Evolutionary conservation across 2,329 filamentous ascomycete genomes (phyloP).

Genomic region (Tympanopsis confertula): DNA sequence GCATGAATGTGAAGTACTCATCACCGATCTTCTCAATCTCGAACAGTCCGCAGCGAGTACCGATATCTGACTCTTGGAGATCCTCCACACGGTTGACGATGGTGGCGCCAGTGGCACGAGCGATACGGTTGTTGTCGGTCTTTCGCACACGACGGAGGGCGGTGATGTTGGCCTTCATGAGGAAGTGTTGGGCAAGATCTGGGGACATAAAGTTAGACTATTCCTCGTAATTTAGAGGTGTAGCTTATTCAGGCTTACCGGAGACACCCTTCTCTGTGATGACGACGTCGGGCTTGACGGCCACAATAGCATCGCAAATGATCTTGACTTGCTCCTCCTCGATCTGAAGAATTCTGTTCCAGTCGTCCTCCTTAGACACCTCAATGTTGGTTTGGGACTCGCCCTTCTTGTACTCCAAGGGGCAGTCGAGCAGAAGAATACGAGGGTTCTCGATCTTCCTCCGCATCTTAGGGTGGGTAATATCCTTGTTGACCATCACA

Average conservation of each 20-base stretch:
- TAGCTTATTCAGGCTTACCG: neutral
- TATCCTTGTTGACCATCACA: conserved; percentile 99
- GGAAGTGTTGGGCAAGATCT: conserved; percentile 93
- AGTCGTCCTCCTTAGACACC: conserved; percentile 96
- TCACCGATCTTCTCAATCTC: conserved; percentile 99
- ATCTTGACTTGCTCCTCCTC: conserved; percentile 97
- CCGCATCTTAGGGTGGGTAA: conserved; percentile 98
- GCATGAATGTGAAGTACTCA: conserved; percentile 98
- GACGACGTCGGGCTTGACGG: conserved; percentile 88
- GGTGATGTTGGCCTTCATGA: conserved; percentile 89
- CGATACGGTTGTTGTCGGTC: conserved; percentile 99
- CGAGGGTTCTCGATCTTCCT: conserved; percentile 92
- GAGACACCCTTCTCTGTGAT: conserved; percentile 99
- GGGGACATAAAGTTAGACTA: neutral
- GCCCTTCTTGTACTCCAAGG: conserved; percentile 98
- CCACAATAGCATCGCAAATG: conserved; percentile 90
- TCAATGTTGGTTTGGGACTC: conserved; percentile 99
- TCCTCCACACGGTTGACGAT: conserved; percentile 96
- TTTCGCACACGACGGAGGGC: conserved; percentile 92
- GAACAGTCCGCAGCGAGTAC: conserved; percentile 87
- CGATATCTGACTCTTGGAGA: conserved; percentile 82
- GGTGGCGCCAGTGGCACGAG: conserved; percentile 86
- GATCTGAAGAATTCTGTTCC: conserved; percentile 97
- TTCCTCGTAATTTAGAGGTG: neutral
- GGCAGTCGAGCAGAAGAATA: conserved; percentile 86